phyloP scores from a whole-genome alignment of 2,329 filamentous ascomycete species.

The Aspergillus thermomutatus region DNA sequence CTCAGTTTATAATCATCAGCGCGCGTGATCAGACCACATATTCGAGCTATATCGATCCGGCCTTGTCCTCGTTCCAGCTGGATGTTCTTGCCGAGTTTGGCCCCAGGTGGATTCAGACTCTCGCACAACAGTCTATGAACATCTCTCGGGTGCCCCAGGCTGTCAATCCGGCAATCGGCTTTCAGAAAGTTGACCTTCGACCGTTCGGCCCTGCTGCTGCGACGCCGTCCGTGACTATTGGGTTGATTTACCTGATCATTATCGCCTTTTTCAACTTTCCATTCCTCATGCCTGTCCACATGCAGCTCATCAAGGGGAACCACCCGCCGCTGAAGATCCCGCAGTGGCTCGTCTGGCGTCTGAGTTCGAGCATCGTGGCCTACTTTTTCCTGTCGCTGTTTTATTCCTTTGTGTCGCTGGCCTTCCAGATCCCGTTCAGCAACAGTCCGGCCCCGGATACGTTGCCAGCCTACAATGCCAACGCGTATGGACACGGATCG shows the following conservation, averaged over 20 bases:
- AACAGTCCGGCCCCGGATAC: slow-evolving; percentile 46
- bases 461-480: slow-evolving; percentile 45
- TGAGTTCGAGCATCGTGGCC: slow-evolving; percentile 52
- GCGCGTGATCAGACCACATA: slow-evolving; percentile 57
- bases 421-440: slow-evolving; percentile 62
- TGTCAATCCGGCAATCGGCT: slow-evolving; percentile 55
- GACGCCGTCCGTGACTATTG: slow-evolving; percentile 59
- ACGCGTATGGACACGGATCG: slow-evolving; percentile 55
- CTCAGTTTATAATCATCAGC: slow-evolving; percentile 55
- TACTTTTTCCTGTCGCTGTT: slow-evolving; percentile 62
- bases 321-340: slow-evolving; percentile 58
- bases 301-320: slow-evolving; percentile 52
- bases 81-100: slow-evolving; percentile 50
- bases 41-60: slow-evolving; percentile 52
- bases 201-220: slow-evolving; percentile 56
- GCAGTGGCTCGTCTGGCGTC: slow-evolving; percentile 59
- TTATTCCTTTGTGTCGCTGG: slow-evolving; percentile 62
- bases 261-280: slow-evolving; percentile 64
- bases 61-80: slow-evolving; percentile 47
- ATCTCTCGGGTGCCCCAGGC: slow-evolving; percentile 51
- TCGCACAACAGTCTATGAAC: slow-evolving; percentile 37
- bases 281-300: slow-evolving; percentile 63
- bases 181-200: slow-evolving; percentile 55
- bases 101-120: slow-evolving; percentile 33
- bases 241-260: slow-evolving; percentile 65